phyloP scores from a whole-genome alignment of 345 rosid species.

The Mangifera indica region DNA sequence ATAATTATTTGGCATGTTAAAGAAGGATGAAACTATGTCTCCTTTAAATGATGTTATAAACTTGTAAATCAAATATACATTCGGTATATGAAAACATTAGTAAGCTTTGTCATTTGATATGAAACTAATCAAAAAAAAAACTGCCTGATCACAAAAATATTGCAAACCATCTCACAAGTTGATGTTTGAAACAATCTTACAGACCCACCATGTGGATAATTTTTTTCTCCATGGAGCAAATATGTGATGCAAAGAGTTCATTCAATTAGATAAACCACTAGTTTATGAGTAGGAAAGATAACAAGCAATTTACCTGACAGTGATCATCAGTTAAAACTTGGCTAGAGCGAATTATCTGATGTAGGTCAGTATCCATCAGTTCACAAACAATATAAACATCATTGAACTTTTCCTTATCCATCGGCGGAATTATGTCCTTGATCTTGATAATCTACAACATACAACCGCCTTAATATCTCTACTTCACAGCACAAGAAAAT shows the following conservation, averaged over 20 bases:
- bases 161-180: not conserved
- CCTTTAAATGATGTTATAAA: not conserved
- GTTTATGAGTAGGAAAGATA: not conserved
- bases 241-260: constrained; percentile 9
- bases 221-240: constrained; percentile 27
- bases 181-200: constrained; percentile 29
- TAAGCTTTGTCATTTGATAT: not conserved
- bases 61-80: not conserved
- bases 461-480: not conserved
- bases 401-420: constrained; percentile 61
- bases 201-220: constrained; percentile 23
- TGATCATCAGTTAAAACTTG: constrained; percentile 85
- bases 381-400: constrained; percentile 90
- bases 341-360: constrained; percentile 78
- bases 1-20: not conserved
- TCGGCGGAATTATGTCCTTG: constrained; percentile 81
- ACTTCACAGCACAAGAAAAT: constrained; percentile 6
- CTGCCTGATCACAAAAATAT: not conserved
- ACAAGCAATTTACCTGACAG: constrained; percentile 57
- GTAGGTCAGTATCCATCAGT: constrained; percentile 90
- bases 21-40: not conserved
- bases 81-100: not conserved
- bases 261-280: not conserved
- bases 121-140: not conserved
- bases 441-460: constrained; percentile 63